Base-by-base conservation (phyloP, 306 rosid genomes). In the Neltuma alba region DNA sequence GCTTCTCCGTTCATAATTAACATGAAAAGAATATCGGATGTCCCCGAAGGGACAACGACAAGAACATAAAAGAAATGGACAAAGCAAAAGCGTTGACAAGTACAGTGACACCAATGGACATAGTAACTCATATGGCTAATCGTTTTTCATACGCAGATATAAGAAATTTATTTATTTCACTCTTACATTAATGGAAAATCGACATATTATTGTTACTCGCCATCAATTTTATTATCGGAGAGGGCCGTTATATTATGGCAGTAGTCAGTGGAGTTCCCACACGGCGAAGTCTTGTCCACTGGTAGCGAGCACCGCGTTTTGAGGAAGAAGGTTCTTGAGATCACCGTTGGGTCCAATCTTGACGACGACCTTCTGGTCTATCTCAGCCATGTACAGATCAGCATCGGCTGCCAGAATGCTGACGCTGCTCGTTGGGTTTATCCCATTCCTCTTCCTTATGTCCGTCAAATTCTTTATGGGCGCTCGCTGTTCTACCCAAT, bases 271-370 rank as follows among this genome's bases (percentile, higher is more conserved):
- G 21, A 67, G 73, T 85, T 88, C 97, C 97, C 93, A 90, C 14
- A 90, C 92, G 52, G 89, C 88, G 9, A 77, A 90, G 55, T 92
- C 87, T 42, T 79, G 72, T 72, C 97, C 94, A 76, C 50, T 34
- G 18, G 87, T 65, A 45, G 89, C 85, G 18, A 84, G 69, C 28
- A 73, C 58, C 25, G 72, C 90, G 15, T 87, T 86, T 10, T 82
- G 68, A 31, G 97, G 97, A 81, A 89, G 72, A 67, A 90, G 86
- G 78, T 86, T 85, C 7, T 89, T 90, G 55, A 90, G 86, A 50
- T 73, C 86, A 40, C 0, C 0, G 25, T 71, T 87, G 1, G 92
- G 83, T 23, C 97, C 93, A 77, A 92, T 90, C 87, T 92, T 92
- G 62, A 87, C 83, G 6, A 90, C 81, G 16, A 90, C n/a, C 86